A percentile compares a stretch with the other conserved stretches of the same genome.
These are phyloP conservation scores for Sclerotinia minor DNA, from an alignment of 2,329 filamentous ascomycete genomes.

Conservation along the genomic window DNA sequence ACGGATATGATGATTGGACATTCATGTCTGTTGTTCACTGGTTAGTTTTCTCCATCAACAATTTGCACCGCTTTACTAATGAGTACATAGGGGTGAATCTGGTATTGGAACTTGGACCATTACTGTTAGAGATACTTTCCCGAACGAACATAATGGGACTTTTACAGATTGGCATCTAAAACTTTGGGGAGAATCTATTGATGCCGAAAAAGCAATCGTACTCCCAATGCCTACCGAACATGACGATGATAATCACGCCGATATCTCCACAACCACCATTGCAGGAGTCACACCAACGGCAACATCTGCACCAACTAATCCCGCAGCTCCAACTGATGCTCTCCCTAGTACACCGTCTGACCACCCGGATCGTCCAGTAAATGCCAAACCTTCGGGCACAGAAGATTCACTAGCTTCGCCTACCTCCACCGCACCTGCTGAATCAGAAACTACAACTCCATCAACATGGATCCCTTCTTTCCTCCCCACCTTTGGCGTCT, in stretches of 20 bases:
- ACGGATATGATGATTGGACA: constrained; percentile 91
- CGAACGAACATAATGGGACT: constrained; percentile 73
- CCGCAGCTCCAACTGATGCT: constrained; percentile 24
- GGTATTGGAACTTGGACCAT: constrained; percentile 90
- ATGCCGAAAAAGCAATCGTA: constrained; percentile 68
- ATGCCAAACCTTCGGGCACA: constrained; percentile 39
- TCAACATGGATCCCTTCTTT: constrained; percentile 71
- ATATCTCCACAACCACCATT: constrained; percentile 65
- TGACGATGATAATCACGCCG: constrained; percentile 80
- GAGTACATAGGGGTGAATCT: constrained; percentile 69
- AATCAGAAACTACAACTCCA: constrained; percentile 39
- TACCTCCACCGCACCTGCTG: constrained; percentile 34
- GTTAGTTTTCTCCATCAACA: constrained; percentile 51
- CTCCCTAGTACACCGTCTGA: constrained; percentile 55
- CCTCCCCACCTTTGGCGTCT: constrained; percentile 88
- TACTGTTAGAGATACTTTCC: constrained; percentile 78
- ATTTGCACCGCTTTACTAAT: constrained; percentile 41
- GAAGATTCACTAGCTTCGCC: constrained; percentile 29
- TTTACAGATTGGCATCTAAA: constrained; percentile 93
- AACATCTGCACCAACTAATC: constrained; percentile 49
- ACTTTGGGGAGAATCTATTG: constrained; percentile 87
- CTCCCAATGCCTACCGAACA: constrained; percentile 80
- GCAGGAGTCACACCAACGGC: constrained; percentile 45
- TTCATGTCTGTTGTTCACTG: constrained; percentile 99
- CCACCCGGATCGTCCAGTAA: constrained; percentile 64